These are phyloP conservation scores for Mucor racemosus DNA, from an alignment of 371 early-diverging fungal species.

Conservation along the genomic window DNA sequence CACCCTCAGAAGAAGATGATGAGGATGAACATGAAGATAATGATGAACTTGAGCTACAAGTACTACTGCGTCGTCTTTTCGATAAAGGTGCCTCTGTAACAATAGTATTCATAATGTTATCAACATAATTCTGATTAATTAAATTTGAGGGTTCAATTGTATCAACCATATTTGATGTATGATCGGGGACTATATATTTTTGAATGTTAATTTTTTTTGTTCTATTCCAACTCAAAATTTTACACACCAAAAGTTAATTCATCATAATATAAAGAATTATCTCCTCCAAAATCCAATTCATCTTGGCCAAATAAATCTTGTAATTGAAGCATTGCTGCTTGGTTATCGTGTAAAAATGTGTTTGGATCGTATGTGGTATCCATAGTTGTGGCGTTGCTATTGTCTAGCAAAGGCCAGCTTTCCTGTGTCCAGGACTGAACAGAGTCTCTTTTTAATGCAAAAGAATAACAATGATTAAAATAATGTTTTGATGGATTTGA, in stretches of 20 bases:
- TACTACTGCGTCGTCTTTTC: constrained; percentile 9
- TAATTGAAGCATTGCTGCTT: constrained; percentile 12
- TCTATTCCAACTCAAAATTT: background rate
- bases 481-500: background rate
- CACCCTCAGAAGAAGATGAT: constrained; percentile 8
- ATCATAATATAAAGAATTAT: constrained; percentile 7
- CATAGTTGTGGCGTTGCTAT: background rate
- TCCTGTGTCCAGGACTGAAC: constrained; percentile 22
- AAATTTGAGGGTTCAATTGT: constrained; percentile 12
- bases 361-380: constrained; percentile 5
- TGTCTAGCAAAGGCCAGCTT: constrained; percentile 10
- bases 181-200: constrained; percentile 1
- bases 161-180: constrained; percentile 4
- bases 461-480: background rate
- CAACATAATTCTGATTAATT: background rate
- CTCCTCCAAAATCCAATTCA: constrained; percentile 11
- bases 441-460: constrained; percentile 13
- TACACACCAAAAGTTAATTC: constrained; percentile 25
- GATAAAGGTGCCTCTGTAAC: background rate
- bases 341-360: constrained; percentile 6
- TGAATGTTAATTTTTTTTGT: background rate
- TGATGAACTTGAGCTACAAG: constrained; percentile 7
- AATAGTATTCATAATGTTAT: background rate
- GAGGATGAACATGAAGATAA: constrained; percentile 5
- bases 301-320: constrained; percentile 29